Conservation (phyloP, 2,329 filamentous ascomycete species). For the Pseudogymnoascus sp. region DNA sequence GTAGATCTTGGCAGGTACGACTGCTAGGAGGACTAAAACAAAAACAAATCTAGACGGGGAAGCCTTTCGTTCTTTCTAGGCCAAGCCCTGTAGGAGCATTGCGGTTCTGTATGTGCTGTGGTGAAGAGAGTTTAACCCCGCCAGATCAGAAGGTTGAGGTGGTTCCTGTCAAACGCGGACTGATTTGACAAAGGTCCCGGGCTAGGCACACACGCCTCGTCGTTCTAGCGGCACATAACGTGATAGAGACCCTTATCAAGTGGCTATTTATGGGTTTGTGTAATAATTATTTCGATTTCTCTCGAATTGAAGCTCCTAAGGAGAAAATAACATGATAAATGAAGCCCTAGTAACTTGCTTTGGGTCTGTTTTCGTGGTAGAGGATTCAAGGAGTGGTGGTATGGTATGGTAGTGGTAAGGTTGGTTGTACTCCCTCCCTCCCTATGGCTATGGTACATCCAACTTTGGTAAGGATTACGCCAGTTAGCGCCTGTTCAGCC, state of each 20-base stretch:
- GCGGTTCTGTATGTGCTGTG: not conserved
- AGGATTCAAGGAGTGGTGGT: not conserved
- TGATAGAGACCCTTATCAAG: not conserved
- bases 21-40: not conserved
- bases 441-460: not conserved
- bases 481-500: slow-evolving; percentile 1
- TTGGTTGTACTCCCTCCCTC: not conserved
- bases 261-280: not conserved
- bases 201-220: not conserved
- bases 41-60: not conserved
- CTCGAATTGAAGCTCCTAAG: not conserved
- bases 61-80: not conserved
- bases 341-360: not conserved
- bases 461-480: not conserved
- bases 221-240: slow-evolving; percentile 5
- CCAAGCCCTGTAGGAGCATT: not conserved
- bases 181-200: not conserved
- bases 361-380: not conserved
- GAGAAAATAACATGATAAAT: not conserved
- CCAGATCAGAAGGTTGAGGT: not conserved
- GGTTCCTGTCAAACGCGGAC: not conserved
- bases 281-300: not conserved
- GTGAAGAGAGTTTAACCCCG: not conserved
- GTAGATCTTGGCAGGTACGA: slow-evolving; percentile 2
- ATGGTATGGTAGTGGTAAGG: not conserved